Base-by-base conservation (phyloP, 1,284 basidiomycete genomes). In the Coriolopsis trogii region DNA sequence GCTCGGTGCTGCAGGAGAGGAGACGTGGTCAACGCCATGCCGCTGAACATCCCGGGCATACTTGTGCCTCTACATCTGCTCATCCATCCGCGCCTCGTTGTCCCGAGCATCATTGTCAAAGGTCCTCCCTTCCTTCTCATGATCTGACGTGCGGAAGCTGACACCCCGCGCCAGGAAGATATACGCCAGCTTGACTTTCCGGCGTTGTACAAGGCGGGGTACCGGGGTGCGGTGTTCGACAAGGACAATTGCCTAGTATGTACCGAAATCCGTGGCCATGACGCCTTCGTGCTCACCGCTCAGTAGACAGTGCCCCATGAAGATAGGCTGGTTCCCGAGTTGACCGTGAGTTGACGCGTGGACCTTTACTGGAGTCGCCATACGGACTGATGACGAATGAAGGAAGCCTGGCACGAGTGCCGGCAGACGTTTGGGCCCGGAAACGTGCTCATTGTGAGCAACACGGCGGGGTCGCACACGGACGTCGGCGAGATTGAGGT, bases 181-280 rank as follows among this genome's bases (percentile, higher is more conserved):
- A 93, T 98, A 62, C 86, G 90, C 70, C 80, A 91, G 59, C 77
- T 98, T 62, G 87, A 98, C 70, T 98, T 95, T 78, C 63, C 64
- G n/a, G 86, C 85, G 13, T 75, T 98, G 31, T 79, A 81, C 53
- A 76, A 76, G 49, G 84, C 85, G 15, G 95, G 95, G 2, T 95
- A 93, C 63, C 83, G 87, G 40, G 94, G 89, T 28, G 89, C 91
- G 10, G 87, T 99, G 0, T 89, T 98, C 60, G 96, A 98, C 81
- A 98, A 98, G 74, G 96, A 99, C 69, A 98, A 99, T 62, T 98
- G 96, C 66, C 71, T 98, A 61, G 94, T 93, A 63, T 30, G 85
- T 72, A 9, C 28, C 18, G 5, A 6, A 6, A 18, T 36, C 4
- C n/a, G 6, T 23, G 3, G 18, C 7, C 10, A 20, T 25, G n/a